Evolutionary conservation across 2,329 filamentous ascomycete species (phyloP), one percentile per base, ranked within the genome.

Genomic region (Akanthomyces dipterigenus): DNA sequence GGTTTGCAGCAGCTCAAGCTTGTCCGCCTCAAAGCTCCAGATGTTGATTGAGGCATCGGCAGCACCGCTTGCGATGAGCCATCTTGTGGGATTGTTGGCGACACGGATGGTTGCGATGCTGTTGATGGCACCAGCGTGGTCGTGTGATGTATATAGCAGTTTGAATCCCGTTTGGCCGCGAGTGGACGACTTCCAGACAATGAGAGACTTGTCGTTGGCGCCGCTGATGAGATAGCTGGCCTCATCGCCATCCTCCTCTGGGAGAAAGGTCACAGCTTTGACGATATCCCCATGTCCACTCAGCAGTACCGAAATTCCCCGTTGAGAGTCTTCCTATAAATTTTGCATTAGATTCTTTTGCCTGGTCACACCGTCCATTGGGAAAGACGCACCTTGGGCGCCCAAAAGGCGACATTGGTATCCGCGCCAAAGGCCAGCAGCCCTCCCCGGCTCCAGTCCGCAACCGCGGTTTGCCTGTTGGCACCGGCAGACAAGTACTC

Each of bases 401-500:
- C 80, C 95, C 95, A 99, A 45, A 98, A 72, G 48, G 92, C 93
- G 67, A 99, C 83, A 75, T 95, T 95, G 67, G 88, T 87, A 74
- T 96, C 91, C 9, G 93, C 88, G 36, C 95, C 95, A 77, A 91
- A 99, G 34, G 92, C 95, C 59, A 99, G 80, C 49, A 92, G 72
- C 11, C 89, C 90, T 65, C 82, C 77, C 22, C 76, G 71, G 70
- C 89, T 86, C 95, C 95, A 99, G 76, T 98, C 93, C 31, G 93
- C 93, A 31, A 91, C 90, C 18, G 88, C 87, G 20, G 93, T 89
- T 69, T 98, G 91, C 68, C 93, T 84, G 74, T 98, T 99, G 51
- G 91, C 93, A 63, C 95, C 95, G 64, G 88, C 86, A 51, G 91
- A 88, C 66, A 95, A 73, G 66, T 86, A 85, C 64, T 80, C 75